Conservation (phyloP, 805 yeast genomes). For the Hanseniaspora taiwanica region DNA sequence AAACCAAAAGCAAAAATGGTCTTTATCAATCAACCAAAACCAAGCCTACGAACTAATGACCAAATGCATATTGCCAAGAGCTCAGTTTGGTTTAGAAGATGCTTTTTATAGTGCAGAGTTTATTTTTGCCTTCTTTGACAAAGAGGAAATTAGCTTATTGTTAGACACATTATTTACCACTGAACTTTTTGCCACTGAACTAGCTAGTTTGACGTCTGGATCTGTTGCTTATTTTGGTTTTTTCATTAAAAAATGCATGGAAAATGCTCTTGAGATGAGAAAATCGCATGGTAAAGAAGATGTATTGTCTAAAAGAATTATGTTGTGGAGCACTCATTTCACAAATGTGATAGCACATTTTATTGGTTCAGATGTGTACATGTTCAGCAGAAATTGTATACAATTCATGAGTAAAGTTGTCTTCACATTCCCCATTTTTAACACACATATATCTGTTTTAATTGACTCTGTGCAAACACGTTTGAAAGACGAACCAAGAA, state of each 20-base stretch:
- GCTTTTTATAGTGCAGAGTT: constrained; percentile 60
- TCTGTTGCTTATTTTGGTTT: constrained; percentile 80
- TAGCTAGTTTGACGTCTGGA: constrained; percentile 55
- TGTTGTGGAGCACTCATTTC: constrained; percentile 40
- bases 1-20: constrained; percentile 16
- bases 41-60: constrained; percentile 34
- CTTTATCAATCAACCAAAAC: constrained; percentile 7
- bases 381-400: constrained; percentile 69
- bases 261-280: constrained; percentile 34
- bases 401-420: constrained; percentile 58
- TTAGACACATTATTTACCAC: constrained; percentile 35
- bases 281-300: constrained; percentile 6
- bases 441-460: constrained; percentile 48
- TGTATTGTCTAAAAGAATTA: constrained; percentile 29
- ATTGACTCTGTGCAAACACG: constrained; percentile 35
- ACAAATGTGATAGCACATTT: constrained; percentile 12
- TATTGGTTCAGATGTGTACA: constrained; percentile 30
- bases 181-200: constrained; percentile 26
- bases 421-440: constrained; percentile 52
- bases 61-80: constrained; percentile 61
- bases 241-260: constrained; percentile 47
- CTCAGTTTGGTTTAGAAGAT: constrained; percentile 68
- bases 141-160: constrained; percentile 28
- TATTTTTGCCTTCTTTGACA: constrained; percentile 35
- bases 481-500: constrained; percentile 44